Conservation (phyloP, 352 stramenopile genomes). For the Pythium aristosporum region DNA sequence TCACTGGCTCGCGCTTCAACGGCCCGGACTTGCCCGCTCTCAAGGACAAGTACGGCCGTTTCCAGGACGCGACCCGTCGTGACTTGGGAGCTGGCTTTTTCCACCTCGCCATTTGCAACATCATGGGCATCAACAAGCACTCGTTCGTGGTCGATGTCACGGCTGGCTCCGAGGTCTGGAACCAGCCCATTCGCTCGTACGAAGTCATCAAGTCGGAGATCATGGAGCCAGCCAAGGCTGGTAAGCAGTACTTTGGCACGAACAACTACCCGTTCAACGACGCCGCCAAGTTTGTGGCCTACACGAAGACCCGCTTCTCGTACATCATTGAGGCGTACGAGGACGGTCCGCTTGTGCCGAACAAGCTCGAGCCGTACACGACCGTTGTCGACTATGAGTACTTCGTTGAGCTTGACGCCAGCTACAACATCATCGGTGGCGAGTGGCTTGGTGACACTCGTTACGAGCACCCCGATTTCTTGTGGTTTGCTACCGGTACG, state of each 20-base stretch:
- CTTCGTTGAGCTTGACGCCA: slow-evolving; percentile 57
- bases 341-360: slow-evolving; percentile 39
- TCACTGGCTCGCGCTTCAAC: slow-evolving; percentile 42
- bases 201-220: slow-evolving; percentile 34
- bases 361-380: slow-evolving; percentile 15
- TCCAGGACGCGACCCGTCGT: slow-evolving; percentile 34
- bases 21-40: slow-evolving; percentile 6
- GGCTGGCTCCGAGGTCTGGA: slow-evolving; percentile 44
- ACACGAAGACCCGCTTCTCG: slow-evolving; percentile 38
- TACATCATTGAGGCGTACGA: slow-evolving; percentile 44
- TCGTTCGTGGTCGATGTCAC: slow-evolving; percentile 44
- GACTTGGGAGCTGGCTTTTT: slow-evolving; percentile 47
- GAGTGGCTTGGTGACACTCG: slow-evolving; percentile 60
- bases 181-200: slow-evolving; percentile 54
- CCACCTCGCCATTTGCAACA: slow-evolving; percentile 31
- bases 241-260: slow-evolving; percentile 8
- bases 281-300: slow-evolving; percentile 27
- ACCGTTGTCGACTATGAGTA: slow-evolving; percentile 58
- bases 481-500: slow-evolving; percentile 50
- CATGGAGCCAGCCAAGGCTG: slow-evolving; percentile 31
- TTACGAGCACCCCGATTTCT: slow-evolving; percentile 56
- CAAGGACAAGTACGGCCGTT: slow-evolving; percentile 46
- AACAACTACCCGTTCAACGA: slow-evolving; percentile 43
- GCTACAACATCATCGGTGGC: slow-evolving; percentile 57
- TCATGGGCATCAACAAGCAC: slow-evolving; percentile 38